Evolutionary conservation across 192 early-diverging fungal genomes (phyloP), one percentile per base, ranked within the genome.

Genomic region (Phlyctochytrium bullatum): DNA sequence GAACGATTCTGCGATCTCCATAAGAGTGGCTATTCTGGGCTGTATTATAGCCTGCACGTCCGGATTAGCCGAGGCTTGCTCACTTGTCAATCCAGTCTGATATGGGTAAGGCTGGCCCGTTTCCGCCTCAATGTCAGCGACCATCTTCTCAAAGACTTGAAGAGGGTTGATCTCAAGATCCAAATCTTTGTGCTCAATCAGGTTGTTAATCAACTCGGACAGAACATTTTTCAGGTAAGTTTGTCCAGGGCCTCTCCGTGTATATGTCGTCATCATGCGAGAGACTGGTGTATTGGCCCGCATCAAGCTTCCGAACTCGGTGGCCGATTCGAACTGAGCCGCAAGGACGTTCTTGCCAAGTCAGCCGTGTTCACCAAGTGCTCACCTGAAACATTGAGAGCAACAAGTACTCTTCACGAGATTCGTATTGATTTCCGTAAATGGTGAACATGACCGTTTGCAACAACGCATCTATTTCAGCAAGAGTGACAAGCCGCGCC

Each of bases 191-290:
- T 87, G 83, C 69, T 92, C 87, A 36, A 94, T 90, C 25, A 97
- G 66, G 40, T 80, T 85, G 59, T 89, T 87, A 59, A 98, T 92
- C 36, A 89, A 84, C 57, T 89, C 84, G 0, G 92, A 89, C 33
- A 86, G 62, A 25, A 93, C 90, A 24, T 89, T 86, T 72, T 94
- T 95, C 54, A 97, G 77, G 64, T 98, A 98, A 29, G 91, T 88
- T 80, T 95, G 93, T 29, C 95, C 95, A 3, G 92, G 92, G 10
- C 93, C 92, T 36, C 96, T 89, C 34, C 69, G 86, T 0, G 94
- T 95, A 74, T 98, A 98, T 1, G 94, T 94, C 34, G 95, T 95
- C 90, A 98, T 93, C 93, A 96, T 96, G 27, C 95, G 89, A n/a
- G 94, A 95, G 12, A 96, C 92, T 0, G 95, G 92, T 17, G 93